phyloP scores from a whole-genome alignment of 129 eudicot genomes.

The Artemisia argyi region DNA sequence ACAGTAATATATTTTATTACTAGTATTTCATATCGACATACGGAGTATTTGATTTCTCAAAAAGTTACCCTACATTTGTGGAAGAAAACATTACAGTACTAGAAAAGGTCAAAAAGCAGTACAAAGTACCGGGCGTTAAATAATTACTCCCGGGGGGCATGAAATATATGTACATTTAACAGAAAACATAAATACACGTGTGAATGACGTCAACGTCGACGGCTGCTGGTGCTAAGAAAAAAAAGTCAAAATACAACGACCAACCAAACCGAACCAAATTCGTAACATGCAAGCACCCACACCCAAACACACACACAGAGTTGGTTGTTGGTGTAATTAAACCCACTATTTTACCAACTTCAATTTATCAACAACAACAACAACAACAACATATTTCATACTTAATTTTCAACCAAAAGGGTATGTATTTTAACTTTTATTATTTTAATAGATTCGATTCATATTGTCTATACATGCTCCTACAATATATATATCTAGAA shows the following conservation, averaged over 20 bases:
- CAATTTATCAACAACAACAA: neutral
- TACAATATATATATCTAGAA: no score
- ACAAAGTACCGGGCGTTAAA: neutral
- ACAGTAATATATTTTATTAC: no score
- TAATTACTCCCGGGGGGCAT: no score
- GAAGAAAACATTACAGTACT: neutral
- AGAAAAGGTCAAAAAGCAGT: no score
- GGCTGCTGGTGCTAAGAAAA: slow-evolving; percentile 21
- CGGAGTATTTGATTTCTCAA: no score
- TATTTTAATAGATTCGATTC: neutral
- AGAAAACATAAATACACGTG: no score
- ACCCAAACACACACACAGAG: neutral
- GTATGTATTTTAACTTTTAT: no score
- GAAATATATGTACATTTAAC: no score
- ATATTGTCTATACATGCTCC: no score
- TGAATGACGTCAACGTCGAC: slow-evolving; percentile 19
- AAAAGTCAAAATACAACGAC: slow-evolving; percentile 26
- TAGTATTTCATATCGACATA: no score
- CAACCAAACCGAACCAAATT: neutral
- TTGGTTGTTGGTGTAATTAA: slow-evolving; percentile 23
- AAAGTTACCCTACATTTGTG: neutral
- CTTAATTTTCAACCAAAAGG: neutral
- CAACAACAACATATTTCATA: neutral
- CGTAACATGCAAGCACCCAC: slow-evolving; percentile 1
- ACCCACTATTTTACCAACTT: neutral